Conservation (phyloP, 2,329 filamentous ascomycete species). For the Aspergillus sp. region DNA sequence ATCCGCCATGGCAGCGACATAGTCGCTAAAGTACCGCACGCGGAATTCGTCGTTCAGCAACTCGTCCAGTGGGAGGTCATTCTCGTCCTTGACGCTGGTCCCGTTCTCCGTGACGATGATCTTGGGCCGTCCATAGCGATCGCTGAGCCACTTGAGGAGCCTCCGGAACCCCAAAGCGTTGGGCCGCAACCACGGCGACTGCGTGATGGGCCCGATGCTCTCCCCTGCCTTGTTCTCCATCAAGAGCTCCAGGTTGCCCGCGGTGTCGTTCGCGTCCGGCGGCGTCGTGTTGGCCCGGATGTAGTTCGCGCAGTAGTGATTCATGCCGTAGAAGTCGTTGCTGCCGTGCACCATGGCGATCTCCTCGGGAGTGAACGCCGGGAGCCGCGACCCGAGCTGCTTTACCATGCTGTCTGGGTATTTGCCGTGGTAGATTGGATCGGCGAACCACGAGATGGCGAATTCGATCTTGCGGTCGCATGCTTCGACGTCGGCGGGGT, state of each 20-base stretch:
- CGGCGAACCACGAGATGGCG: constrained; percentile 77
- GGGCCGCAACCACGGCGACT: constrained; percentile 72
- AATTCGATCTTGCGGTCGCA: constrained; percentile 77
- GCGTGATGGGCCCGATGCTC: constrained; percentile 70
- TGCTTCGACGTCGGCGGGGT: constrained; percentile 66
- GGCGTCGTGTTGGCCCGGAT: constrained; percentile 60
- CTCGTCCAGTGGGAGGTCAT: constrained; percentile 59
- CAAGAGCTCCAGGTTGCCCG: constrained; percentile 65
- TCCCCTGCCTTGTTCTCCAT: constrained; percentile 63
- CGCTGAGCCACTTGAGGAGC: constrained; percentile 65
- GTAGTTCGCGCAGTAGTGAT: constrained; percentile 86
- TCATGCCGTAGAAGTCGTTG: constrained; percentile 93
- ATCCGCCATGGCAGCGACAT: constrained; percentile 66
- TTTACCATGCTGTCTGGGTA: constrained; percentile 76
- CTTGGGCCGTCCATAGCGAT: constrained; percentile 63
- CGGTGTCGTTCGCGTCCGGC: constrained; percentile 56
- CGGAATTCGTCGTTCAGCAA: constrained; percentile 76
- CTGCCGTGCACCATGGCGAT: constrained; percentile 66
- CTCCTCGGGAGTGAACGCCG: constrained; percentile 64
- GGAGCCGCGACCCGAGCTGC: constrained; percentile 70
- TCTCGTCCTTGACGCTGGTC: constrained; percentile 74
- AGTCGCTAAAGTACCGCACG: constrained; percentile 66
- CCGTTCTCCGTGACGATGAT: constrained; percentile 89
- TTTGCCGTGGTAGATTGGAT: constrained; percentile 74
- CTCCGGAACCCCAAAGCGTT: constrained; percentile 68